Percentiles rank a stretch among this genome's conserved stretches.
Evolutionary conservation across 23 red algal genomes (phyloP).

Genomic region (Agarophyton chilense): DNA sequence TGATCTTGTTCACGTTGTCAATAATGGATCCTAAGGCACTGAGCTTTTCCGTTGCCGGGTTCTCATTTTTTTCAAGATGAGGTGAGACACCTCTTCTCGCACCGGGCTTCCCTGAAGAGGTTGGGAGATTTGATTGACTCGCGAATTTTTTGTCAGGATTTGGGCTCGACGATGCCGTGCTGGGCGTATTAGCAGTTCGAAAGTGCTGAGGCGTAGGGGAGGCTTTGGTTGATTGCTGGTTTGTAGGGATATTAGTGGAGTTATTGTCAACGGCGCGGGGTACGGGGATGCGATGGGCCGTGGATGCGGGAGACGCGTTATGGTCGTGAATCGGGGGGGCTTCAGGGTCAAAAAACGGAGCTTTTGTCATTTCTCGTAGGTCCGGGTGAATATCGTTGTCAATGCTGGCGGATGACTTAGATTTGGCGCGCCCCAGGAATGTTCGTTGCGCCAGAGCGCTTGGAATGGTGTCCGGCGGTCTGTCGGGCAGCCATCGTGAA

Average conservation of each 20-base stretch:
- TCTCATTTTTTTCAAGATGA: neutral
- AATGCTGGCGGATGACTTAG: neutral
- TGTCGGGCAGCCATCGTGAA: conserved; percentile 59
- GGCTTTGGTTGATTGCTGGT: neutral
- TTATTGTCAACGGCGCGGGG: neutral
- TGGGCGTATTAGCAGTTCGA: neutral
- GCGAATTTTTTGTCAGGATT: neutral
- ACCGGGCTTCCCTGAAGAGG: neutral
- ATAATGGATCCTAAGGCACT: neutral
- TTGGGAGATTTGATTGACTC: neutral
- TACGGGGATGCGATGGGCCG: neutral
- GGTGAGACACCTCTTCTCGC: neutral
- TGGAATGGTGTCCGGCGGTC: conserved; percentile 18
- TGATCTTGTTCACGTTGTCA: conserved; percentile 16
- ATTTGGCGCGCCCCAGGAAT: neutral
- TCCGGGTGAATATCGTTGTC: conserved; percentile 19
- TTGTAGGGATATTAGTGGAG: conserved; percentile 6
- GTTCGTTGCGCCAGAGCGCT: neutral
- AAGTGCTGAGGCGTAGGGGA: neutral
- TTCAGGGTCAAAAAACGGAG: conserved; percentile 19
- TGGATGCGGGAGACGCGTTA: neutral
- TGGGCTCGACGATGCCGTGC: no score
- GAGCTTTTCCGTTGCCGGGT: neutral
- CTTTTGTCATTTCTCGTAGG: conserved; percentile 6
- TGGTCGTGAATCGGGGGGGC: neutral